These are phyloP conservation scores for Eruca vesicaria DNA, from an alignment of 441 rosid species.

Conservation along the genomic window DNA sequence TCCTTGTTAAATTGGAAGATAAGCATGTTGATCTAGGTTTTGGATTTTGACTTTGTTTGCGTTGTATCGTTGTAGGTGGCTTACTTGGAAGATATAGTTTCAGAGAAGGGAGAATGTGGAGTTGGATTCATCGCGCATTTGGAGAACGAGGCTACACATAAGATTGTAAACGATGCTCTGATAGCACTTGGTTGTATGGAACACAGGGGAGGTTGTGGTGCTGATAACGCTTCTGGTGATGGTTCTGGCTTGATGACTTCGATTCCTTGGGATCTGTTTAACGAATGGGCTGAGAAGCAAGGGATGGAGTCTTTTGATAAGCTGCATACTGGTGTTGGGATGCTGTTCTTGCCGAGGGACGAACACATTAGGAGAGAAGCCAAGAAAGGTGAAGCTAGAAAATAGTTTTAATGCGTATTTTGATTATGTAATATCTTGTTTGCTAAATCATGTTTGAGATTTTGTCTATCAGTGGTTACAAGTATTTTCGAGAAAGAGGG, in stretches of 20 bases:
- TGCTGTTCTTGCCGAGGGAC: slow-evolving; percentile 86
- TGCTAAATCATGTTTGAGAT: slow-evolving; percentile 29
- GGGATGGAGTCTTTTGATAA: slow-evolving; percentile 81
- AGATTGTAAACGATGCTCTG: slow-evolving; percentile 76
- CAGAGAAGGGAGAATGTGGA: slow-evolving; percentile 98
- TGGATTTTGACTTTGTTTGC: not conserved
- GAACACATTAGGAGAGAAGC: slow-evolving; percentile 62
- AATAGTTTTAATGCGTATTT: slow-evolving; percentile 13
- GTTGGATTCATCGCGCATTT: slow-evolving; percentile 96
- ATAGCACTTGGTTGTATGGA: slow-evolving; percentile 98
- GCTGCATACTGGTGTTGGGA: slow-evolving; percentile 91
- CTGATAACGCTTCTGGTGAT: slow-evolving; percentile 97
- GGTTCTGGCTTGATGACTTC: slow-evolving; percentile 98
- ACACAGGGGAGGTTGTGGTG: slow-evolving; percentile 99
- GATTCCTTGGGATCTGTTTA: slow-evolving; percentile 92
- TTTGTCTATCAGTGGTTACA: slow-evolving; percentile 58
- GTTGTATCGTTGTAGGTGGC: slow-evolving; percentile 54
- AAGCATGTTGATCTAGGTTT: slow-evolving; percentile 7
- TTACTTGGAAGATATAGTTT: slow-evolving; percentile 79
- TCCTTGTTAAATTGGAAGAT: not conserved
- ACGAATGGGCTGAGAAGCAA: slow-evolving; percentile 76
- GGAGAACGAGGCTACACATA: slow-evolving; percentile 82
- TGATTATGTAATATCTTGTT: slow-evolving; percentile 5
- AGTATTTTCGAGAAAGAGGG: slow-evolving; percentile 92
- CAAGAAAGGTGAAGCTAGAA: slow-evolving; percentile 65